phyloP scores from a whole-genome alignment of 352 stramenopile species.

The Poterioochromonas sp. region DNA sequence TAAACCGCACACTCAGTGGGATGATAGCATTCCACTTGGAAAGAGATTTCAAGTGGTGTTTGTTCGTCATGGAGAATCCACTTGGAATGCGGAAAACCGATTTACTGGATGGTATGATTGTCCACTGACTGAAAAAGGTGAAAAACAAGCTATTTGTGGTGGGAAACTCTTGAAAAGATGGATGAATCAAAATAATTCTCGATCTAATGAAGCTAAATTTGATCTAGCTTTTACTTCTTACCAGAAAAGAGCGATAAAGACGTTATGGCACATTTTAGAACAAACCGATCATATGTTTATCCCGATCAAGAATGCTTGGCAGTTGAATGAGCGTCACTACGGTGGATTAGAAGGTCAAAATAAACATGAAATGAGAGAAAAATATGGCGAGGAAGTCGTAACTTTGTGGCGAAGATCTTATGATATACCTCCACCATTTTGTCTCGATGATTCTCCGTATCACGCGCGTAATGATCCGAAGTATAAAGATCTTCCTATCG shows the following conservation, averaged over 20 bases:
- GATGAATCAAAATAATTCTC: too few species aligned
- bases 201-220: conserved; percentile 79
- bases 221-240: conserved; percentile 86
- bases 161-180: conserved; percentile 86
- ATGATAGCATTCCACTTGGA: too few species aligned
- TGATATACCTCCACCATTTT: conserved; percentile 85
- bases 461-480: conserved; percentile 36
- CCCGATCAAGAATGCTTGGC: conserved; percentile 74
- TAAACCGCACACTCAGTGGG: too few species aligned
- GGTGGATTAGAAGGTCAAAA: conserved; percentile 90
- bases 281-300: conserved; percentile 95
- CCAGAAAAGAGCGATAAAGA: conserved; percentile 94
- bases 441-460: conserved; percentile 40
- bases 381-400: conserved; percentile 93
- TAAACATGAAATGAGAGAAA: conserved; percentile 97
- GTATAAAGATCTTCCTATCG: conserved; percentile 9
- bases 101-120: conserved; percentile 98
- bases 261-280: conserved; percentile 89
- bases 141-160: conserved; percentile 81
- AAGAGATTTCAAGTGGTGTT: conserved; percentile 12
- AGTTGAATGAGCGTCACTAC: conserved; percentile 96
- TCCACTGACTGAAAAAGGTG: conserved; percentile 68
- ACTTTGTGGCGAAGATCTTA: conserved; percentile 89
- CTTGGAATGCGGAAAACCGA: conserved; percentile 95
- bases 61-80: conserved; percentile 80